phyloP scores from a whole-genome alignment of 2,329 filamentous ascomycete species.

The Aspergillus sp. region DNA sequence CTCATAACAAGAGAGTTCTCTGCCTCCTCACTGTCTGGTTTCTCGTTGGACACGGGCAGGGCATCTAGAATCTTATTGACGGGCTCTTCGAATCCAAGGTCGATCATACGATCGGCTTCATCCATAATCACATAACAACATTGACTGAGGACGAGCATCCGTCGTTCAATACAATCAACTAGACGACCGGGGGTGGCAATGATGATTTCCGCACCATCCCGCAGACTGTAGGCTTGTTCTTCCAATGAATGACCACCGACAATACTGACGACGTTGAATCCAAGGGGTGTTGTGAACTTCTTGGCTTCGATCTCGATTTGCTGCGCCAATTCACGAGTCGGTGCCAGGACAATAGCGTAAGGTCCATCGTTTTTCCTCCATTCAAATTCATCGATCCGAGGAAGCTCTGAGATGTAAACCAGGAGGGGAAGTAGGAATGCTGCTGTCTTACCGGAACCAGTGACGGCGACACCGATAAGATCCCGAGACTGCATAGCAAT shows the following conservation, averaged over 20 bases:
- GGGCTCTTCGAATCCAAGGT: slow-evolving; percentile 94
- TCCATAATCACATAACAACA: slow-evolving; percentile 99
- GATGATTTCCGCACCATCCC: slow-evolving; percentile 93
- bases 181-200: slow-evolving; percentile 97
- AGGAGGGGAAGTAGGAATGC: slow-evolving; percentile 88
- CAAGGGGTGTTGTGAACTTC: slow-evolving; percentile 86
- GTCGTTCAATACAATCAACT: slow-evolving; percentile 92
- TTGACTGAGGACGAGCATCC: slow-evolving; percentile 86
- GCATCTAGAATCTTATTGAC: slow-evolving; percentile 97
- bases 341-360: slow-evolving; percentile 93
- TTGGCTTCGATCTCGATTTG: slow-evolving; percentile 92
- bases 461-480: slow-evolving; percentile 96
- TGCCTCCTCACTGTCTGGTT: slow-evolving; percentile 87
- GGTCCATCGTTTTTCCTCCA: slow-evolving; percentile 89
- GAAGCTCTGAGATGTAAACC: slow-evolving; percentile 89
- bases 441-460: slow-evolving; percentile 96
- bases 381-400: slow-evolving; percentile 75
- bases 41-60: slow-evolving; percentile 86
- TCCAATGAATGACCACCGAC: slow-evolving; percentile 96
- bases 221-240: slow-evolving; percentile 83
- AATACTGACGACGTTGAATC: slow-evolving; percentile 92
- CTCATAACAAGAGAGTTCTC: slow-evolving; percentile 85
- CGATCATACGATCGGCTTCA: slow-evolving; percentile 98
- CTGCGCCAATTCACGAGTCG: slow-evolving; percentile 93
- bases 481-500: slow-evolving; percentile 90